Percentiles rank a stretch among this genome's conserved stretches.
Conservation (phyloP, 2,329 filamentous ascomycete genomes). For the Huntiella abstrusa region DNA sequence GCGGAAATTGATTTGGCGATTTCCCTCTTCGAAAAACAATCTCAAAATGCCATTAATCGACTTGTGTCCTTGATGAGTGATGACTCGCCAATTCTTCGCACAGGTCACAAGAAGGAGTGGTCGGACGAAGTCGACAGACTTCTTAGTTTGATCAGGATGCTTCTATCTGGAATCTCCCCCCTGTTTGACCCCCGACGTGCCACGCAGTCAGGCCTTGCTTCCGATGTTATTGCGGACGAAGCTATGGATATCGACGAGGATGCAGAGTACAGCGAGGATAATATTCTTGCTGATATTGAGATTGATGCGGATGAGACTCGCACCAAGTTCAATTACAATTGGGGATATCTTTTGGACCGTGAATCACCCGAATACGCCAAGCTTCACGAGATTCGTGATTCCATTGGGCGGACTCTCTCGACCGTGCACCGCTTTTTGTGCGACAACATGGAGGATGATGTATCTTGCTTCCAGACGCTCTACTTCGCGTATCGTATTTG, state of each 20-base stretch:
- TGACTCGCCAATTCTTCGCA: slow-evolving; percentile 64
- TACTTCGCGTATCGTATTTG: slow-evolving; percentile 87
- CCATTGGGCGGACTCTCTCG: slow-evolving; percentile 63
- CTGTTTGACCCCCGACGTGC: slow-evolving; percentile 69
- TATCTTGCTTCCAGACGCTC: slow-evolving; percentile 80
- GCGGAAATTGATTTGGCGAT: slow-evolving; percentile 78
- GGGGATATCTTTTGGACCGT: slow-evolving; percentile 57
- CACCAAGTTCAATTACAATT: slow-evolving; percentile 72
- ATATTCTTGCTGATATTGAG: slow-evolving; percentile 36
- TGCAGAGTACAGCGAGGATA: slow-evolving; percentile 26
- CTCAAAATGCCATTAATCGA: slow-evolving; percentile 54
- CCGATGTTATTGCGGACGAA: slow-evolving; percentile 33
- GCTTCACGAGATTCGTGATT: slow-evolving; percentile 65
- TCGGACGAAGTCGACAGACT: slow-evolving; percentile 90
- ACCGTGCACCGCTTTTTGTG: slow-evolving; percentile 70
- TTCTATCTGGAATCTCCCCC: slow-evolving; percentile 74
- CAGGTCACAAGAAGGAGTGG: slow-evolving; percentile 96
- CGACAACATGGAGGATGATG: slow-evolving; percentile 79
- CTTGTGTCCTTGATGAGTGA: slow-evolving; percentile 65
- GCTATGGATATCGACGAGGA: slow-evolving; percentile 23
- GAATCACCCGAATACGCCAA: slow-evolving; percentile 42
- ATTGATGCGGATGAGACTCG: slow-evolving; percentile 66
- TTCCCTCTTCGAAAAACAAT: slow-evolving; percentile 72
- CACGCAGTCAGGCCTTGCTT: slow-evolving; percentile 27
- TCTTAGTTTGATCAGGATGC: slow-evolving; percentile 69